Base-by-base conservation (phyloP, 306 rosid genomes). In the Vigna mungo region DNA sequence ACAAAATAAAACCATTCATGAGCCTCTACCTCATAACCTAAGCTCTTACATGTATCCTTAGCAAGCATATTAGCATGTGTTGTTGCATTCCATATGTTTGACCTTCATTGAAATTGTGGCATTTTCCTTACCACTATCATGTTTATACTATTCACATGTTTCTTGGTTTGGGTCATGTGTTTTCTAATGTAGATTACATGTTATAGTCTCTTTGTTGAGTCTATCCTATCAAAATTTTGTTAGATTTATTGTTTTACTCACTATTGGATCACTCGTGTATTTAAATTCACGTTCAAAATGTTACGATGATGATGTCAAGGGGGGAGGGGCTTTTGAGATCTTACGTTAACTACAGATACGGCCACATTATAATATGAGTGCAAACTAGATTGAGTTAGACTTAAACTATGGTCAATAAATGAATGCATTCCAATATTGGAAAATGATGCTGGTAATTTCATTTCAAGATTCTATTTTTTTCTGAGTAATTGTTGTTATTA, bases 401-500 rank as follows among this genome's bases (percentile, higher is more conserved):
- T 2, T 41, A 41, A 37, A 39, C 3, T 39, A 41, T 11, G n/a
- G 58, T 51, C 47, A 73, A 23, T 64, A 27, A 39, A 61, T 73
- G 74, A 70, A 11, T 53, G 41, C 52, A 72, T 78, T 48, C 32
- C 67, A 17, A 47, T 43, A 49, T 47, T 41, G 53, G 12, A 67
- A 67, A 67, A 12, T 68, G 39, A 14, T 51, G 18, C 46, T 64
- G 76, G 12, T 36, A 65, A 65, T 72, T 76, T 44, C 21, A n/a
- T 59, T 66, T 60, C 36, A 41, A 54, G 67, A 58, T 62, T 68
- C 17, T 30, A 41, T 49, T 21, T 18, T n/a, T 54, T 56, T 58
- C 16, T 76, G 23, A 56, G 51, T 56, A 56, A 63, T 52, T 68
- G 11, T 72, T 52, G 36, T 58, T 58, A 17, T 74, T 82, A 18